These are phyloP conservation scores for Trichosanthes truncata DNA, from an alignment of 306 rosid genomes.

Conservation along the genomic window DNA sequence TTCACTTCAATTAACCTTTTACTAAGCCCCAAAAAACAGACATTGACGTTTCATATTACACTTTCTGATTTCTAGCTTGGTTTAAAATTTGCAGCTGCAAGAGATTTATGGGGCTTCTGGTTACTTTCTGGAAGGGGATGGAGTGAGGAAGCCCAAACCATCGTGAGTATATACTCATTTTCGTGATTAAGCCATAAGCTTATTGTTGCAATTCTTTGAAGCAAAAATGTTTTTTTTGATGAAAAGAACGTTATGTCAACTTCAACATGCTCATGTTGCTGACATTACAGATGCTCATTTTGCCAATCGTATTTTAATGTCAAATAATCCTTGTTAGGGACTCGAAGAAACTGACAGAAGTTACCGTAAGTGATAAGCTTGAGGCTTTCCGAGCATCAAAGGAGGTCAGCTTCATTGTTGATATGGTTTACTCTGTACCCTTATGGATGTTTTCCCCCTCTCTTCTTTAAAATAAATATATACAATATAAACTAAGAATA, in stretches of 20 bases:
- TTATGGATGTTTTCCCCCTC: neutral
- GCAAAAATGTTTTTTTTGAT: neutral
- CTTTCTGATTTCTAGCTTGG: conserved; percentile 21
- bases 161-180: conserved; percentile 31
- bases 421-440: neutral
- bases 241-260: neutral
- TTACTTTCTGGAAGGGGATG: conserved; percentile 53
- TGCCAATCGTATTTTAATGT: neutral
- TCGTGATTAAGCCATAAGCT: neutral
- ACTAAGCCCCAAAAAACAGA: neutral
- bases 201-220: neutral
- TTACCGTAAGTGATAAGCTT: conserved; percentile 84
- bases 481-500: neutral
- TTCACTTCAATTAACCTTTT: neutral
- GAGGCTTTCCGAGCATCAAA: conserved; percentile 91
- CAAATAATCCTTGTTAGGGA: conserved; percentile 37
- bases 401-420: conserved; percentile 42
- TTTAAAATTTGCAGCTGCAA: conserved; percentile 64
- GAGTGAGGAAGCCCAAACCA: conserved; percentile 33
- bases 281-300: neutral
- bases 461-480: neutral
- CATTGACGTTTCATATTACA: neutral
- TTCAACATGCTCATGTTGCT: neutral
- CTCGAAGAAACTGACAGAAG: conserved; percentile 68
- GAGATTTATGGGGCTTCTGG: conserved; percentile 86